Base-by-base conservation (phyloP, 2,329 filamentous ascomycete genomes). In the Thelonectria discophora region DNA sequence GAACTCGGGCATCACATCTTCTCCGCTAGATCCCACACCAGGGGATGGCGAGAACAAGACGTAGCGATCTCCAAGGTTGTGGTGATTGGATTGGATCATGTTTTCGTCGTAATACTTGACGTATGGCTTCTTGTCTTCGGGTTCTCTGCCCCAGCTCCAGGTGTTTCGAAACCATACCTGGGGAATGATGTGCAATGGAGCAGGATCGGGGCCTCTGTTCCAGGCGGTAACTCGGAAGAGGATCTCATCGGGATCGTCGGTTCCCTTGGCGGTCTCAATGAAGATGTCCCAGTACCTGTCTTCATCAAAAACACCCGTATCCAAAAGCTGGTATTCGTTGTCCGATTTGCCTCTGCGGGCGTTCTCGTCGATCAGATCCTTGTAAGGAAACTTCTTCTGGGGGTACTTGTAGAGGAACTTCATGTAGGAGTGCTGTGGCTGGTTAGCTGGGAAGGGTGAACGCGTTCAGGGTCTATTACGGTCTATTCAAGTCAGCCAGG, bases 371-470 rank as follows among this genome's bases (percentile, higher is more conserved):
- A 96, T 81, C 48, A 98, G 82, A 67, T 97, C 88, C 76, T 97
- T 85, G 81, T 98, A 98, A 2, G 94, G 95, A 73, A 98, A 98
- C 65, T 90, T 88, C 71, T 86, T 86, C 79, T 98, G 94, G 1
- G 95, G 95, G 72, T 97, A 96, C 79, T 98, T 98, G 86, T 98
- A 98, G 69, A 98, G 89, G 74, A 89, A 96, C 78, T 98, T 98
- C 94, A 98, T 98, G 82, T 98, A 98, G 27, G 94, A 97, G 79
- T 97, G 94, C 91, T 94, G 76, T 43, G 49, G 51, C 45, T 21
- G 49, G 64, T 72, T 60, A 66, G 63, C 42, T 62, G 32, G 32
- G 18, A 12, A 37, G 39, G 20, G 15, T 11, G 20, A 5, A 17
- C 32, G 15, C 12, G 5, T 18, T 40, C 21, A 54, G 39, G 24